A percentile compares a stretch with the other conserved stretches of the same genome.
These are phyloP conservation scores for Fusarium sp. DNA, from an alignment of 2,329 filamentous ascomycete species.

Conservation along the genomic window DNA sequence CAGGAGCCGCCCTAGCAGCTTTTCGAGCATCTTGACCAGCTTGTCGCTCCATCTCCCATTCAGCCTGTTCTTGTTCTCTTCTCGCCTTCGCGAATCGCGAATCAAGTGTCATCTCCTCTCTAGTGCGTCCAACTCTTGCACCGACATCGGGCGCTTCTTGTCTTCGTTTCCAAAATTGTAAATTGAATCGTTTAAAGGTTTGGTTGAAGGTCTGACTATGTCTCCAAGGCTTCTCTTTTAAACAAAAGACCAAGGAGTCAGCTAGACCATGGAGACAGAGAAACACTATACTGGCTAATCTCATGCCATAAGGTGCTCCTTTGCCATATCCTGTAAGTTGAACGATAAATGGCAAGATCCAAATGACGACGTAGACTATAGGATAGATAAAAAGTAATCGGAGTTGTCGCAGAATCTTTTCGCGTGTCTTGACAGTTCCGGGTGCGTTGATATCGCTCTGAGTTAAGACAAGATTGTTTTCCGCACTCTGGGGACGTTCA, in stretches of 20 bases:
- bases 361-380: slow-evolving; percentile 75
- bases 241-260: slow-evolving; percentile 74
- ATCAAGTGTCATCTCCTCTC: slow-evolving; percentile 65
- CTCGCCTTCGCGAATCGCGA: slow-evolving; percentile 60
- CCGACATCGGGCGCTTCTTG: slow-evolving; percentile 15
- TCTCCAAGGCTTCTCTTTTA: slow-evolving; percentile 77
- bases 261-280: slow-evolving; percentile 73
- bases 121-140: slow-evolving; percentile 56
- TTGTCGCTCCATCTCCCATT: slow-evolving; percentile 45
- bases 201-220: slow-evolving; percentile 32
- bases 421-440: slow-evolving; percentile 55
- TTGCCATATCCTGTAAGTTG: slow-evolving; percentile 61
- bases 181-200: slow-evolving; percentile 16
- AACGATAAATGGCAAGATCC: slow-evolving; percentile 75
- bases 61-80: slow-evolving; percentile 59
- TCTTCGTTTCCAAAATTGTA: slow-evolving; percentile 29
- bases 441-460: slow-evolving; percentile 39
- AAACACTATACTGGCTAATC: slow-evolving; percentile 65
- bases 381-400: slow-evolving; percentile 82
- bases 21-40: slow-evolving; percentile 1
- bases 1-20: slow-evolving; percentile 25
- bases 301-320: slow-evolving; percentile 65
- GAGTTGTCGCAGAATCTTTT: slow-evolving; percentile 73
- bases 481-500: slow-evolving; percentile 30
- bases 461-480: slow-evolving; percentile 22